phyloP scores from a whole-genome alignment of 1,139 yeast species.

The Lodderomyces parapsilosis region DNA sequence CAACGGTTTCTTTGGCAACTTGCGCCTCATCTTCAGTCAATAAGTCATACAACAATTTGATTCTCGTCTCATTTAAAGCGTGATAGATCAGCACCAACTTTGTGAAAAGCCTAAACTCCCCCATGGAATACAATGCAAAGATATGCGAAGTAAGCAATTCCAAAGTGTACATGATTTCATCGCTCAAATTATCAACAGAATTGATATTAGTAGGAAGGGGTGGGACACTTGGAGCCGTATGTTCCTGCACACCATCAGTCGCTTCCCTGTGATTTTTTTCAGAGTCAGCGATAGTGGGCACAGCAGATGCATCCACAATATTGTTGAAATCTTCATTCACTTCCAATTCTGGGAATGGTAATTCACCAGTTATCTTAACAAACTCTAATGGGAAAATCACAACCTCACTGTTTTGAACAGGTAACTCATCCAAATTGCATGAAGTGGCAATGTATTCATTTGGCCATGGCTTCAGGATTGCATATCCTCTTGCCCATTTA shows the following conservation, averaged over 20 bases:
- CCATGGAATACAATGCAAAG: constrained; percentile 68
- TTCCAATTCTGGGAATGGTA: constrained; percentile 28
- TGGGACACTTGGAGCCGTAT: constrained; percentile 38
- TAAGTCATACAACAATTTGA: constrained; percentile 55
- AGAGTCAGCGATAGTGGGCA: constrained; percentile 45
- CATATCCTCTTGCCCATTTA: constrained; percentile 82
- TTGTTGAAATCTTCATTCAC: constrained; percentile 35
- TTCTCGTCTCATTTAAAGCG: constrained; percentile 62
- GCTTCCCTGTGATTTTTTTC: constrained; percentile 38
- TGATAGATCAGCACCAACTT: constrained; percentile 54
- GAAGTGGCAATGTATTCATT: constrained; percentile 64
- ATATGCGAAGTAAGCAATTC: constrained; percentile 61
- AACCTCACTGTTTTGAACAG: constrained; percentile 49
- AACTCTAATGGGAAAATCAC: constrained; percentile 63
- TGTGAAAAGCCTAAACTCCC: constrained; percentile 61
- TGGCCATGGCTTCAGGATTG: constrained; percentile 62
- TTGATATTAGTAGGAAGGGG: constrained; percentile 45
- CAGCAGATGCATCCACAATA: constrained; percentile 25
- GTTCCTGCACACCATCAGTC: constrained; percentile 20
- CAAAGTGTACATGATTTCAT: constrained; percentile 59
- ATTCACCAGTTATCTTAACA: constrained; percentile 36
- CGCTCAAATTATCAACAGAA: constrained; percentile 37
- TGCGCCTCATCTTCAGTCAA: constrained; percentile 59
- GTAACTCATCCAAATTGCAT: constrained; percentile 60
- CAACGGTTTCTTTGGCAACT: constrained; percentile 57